A percentile compares a stretch with the other conserved stretches of the same genome.
phyloP scores from a whole-genome alignment of 176 grass and related monocot species.

The Bromus sterilis region DNA sequence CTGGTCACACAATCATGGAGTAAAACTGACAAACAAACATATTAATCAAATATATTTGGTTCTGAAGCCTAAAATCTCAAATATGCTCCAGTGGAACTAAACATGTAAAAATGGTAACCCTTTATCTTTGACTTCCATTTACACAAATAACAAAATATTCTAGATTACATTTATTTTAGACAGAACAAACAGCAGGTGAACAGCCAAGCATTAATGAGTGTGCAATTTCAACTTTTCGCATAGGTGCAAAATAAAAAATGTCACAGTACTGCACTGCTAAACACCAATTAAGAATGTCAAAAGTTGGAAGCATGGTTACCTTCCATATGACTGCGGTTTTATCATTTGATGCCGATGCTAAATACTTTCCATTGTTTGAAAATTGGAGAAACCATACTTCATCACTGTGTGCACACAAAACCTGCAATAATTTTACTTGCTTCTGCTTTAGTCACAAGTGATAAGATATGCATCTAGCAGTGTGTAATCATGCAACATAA shows the following conservation, averaged over 20 bases:
- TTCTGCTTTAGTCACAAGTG: slow-evolving; percentile 2
- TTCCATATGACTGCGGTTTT: slow-evolving; percentile 91
- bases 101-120: background rate
- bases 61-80: background rate
- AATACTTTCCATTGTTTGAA: slow-evolving; percentile 84
- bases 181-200: background rate
- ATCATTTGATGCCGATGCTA: slow-evolving; percentile 87
- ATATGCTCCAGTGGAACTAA: background rate
- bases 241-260: too few relatives aligned
- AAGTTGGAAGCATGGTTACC: slow-evolving; percentile 37
- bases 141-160: background rate
- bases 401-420: slow-evolving; percentile 61
- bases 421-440: slow-evolving; percentile 33
- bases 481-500: background rate
- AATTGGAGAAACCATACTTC: slow-evolving; percentile 98
- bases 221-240: background rate
- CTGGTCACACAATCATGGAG: background rate
- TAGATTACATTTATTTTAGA: background rate
- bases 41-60: background rate
- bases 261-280: background rate
- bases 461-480: slow-evolving; percentile 5
- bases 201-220: background rate
- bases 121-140: background rate
- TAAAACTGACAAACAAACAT: slow-evolving; percentile 5
- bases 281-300: slow-evolving; percentile 16